phyloP scores from a whole-genome alignment of 164 flowering plant species.

The Warburgia ugandensis region DNA sequence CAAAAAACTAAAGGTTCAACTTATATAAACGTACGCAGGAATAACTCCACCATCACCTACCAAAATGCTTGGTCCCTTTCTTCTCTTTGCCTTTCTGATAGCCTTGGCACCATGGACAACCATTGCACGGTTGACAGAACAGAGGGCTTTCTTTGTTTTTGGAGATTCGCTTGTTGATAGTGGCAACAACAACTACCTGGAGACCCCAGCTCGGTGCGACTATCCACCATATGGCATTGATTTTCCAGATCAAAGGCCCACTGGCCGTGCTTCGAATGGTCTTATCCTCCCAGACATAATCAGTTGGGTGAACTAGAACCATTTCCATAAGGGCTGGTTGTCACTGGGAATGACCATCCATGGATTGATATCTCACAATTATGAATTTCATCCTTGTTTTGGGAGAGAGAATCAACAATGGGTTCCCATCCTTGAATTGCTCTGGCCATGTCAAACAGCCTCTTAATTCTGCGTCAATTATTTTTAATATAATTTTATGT shows the following conservation, averaged over 20 bases:
- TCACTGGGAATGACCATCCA: too few relatives aligned
- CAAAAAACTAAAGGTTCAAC: too few relatives aligned
- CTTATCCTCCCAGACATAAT: constrained; percentile 63
- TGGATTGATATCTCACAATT: too few relatives aligned
- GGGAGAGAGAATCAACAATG: too few relatives aligned
- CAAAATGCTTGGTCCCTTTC: background rate
- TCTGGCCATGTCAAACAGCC: too few relatives aligned
- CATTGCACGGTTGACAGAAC: constrained; percentile 8
- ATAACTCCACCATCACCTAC: background rate
- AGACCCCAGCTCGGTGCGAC: constrained; percentile 64
- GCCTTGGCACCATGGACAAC: background rate
- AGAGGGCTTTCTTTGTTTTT: constrained; percentile 62
- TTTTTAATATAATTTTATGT: background rate
- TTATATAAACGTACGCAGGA: too few relatives aligned
- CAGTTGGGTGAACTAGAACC: constrained; percentile 21
- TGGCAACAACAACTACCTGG: constrained; percentile 67
- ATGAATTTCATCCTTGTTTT: too few relatives aligned
- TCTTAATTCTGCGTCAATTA: background rate
- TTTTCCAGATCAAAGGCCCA: constrained; percentile 45
- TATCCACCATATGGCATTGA: constrained; percentile 68
- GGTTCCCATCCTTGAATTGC: too few relatives aligned
- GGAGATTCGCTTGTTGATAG: constrained; percentile 73
- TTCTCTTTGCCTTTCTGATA: constrained; percentile 2
- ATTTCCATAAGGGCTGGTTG: too few relatives aligned
- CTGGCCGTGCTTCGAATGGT: constrained; percentile 82